These are phyloP conservation scores for Metarhizium robertsii DNA, from an alignment of 2,329 filamentous ascomycete genomes.

Conservation along the genomic window DNA sequence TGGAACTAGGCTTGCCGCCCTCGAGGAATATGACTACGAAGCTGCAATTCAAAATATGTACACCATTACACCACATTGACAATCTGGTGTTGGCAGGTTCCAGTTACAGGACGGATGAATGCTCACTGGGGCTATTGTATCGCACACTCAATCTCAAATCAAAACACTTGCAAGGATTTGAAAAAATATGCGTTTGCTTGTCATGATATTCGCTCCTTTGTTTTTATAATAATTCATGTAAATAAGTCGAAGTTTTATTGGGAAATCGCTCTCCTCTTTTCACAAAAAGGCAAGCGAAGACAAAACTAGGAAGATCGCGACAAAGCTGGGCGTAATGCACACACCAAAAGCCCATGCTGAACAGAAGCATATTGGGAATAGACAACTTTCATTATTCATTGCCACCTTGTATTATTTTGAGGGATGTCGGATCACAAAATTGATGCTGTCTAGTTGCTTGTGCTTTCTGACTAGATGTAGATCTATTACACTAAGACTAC, in stretches of 20 bases:
- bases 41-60: constrained; percentile 30
- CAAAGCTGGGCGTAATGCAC: background rate
- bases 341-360: background rate
- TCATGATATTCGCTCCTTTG: background rate
- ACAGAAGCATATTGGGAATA: background rate
- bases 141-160: background rate
- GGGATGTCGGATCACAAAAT: constrained; percentile 3
- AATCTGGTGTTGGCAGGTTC: background rate
- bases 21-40: constrained; percentile 53
- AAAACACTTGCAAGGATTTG: background rate
- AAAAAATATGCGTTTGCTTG: background rate
- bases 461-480: no score
- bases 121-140: background rate
- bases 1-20: constrained; percentile 62
- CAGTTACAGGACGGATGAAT: constrained; percentile 4
- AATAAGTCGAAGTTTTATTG: background rate
- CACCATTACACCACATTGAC: constrained; percentile 8
- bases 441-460: no score
- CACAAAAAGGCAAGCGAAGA: background rate
- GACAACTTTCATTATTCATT: background rate
- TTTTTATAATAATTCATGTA: background rate
- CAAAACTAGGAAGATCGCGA: background rate
- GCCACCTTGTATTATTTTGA: background rate
- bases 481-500: no score
- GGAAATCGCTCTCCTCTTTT: background rate